Evolutionary conservation across 805 yeast species (phyloP).

Genomic region (Candida glaebosa): DNA sequence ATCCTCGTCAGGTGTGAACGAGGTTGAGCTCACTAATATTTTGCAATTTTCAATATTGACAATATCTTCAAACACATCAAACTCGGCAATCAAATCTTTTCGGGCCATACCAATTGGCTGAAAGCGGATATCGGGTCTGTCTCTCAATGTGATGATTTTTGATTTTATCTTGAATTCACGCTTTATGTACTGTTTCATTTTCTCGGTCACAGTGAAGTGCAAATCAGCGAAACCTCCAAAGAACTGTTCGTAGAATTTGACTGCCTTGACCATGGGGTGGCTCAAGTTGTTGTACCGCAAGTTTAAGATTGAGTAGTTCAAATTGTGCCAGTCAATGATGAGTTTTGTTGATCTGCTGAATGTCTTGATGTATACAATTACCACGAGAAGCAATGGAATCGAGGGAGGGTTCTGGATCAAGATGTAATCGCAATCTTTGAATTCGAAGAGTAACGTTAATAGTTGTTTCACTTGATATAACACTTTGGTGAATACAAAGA

Average conservation of each 20-base stretch:
- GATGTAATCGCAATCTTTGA: constrained; percentile 63
- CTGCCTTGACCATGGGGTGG: constrained; percentile 61
- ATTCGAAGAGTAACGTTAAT: constrained; percentile 43
- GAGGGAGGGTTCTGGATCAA: constrained; percentile 92
- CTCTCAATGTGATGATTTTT: constrained; percentile 67
- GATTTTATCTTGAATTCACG: constrained; percentile 49
- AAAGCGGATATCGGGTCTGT: constrained; percentile 76
- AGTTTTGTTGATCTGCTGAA: constrained; percentile 55
- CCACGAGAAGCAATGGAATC: constrained; percentile 71
- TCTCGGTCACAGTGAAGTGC: constrained; percentile 76
- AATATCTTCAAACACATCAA: constrained; percentile 25
- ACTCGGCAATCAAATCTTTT: constrained; percentile 27
- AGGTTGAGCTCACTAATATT: constrained; percentile 81
- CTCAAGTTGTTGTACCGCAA: constrained; percentile 50
- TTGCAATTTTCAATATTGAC: constrained; percentile 40
- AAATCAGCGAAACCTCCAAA: constrained; percentile 65
- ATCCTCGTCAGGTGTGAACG: constrained; percentile 96
- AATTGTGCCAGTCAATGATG: constrained; percentile 94
- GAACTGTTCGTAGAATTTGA: constrained; percentile 58
- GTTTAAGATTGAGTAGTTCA: constrained; percentile 80
- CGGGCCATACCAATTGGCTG: constrained; percentile 38
- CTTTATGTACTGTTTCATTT: constrained; percentile 61
- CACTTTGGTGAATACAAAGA: constrained; percentile 61
- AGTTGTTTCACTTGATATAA: constrained; percentile 50
- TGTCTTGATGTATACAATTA: constrained; percentile 49